Base-by-base conservation (phyloP, 306 rosid species). In the Lathyrus oleraceus region DNA sequence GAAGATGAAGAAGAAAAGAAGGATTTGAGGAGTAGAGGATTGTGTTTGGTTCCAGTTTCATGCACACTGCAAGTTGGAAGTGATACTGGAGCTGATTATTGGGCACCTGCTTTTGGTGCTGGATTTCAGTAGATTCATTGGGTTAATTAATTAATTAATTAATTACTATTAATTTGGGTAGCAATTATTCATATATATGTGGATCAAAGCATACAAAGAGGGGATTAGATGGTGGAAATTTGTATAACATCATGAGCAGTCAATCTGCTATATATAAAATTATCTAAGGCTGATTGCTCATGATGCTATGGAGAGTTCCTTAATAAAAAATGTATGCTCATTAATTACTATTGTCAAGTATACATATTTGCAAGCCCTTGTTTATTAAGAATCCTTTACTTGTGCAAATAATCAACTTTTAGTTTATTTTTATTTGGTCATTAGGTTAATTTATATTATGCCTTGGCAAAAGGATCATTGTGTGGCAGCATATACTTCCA, bases 161-260 rank as follows among this genome's bases (percentile, higher is more conserved):
- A 32, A 32, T 35, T 8, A 20, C 51, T 32, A 35, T 3, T 69
- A 63, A 6, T 12, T 36, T 52, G 52, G 60, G 78, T 3, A 43
- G 70, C 16, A 65, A 12, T 49, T 71, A 62, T 42, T 56, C 17
- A 63, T 23, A 25, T 25, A 49, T 49, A 15, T 20, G 53, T 63
- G 77, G 76, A 42, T 42, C 5, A 42, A 21, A 71, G 74, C 76
- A 69, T 61, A 16, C 56, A 30, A 23, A 60, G 49, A 8, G 52
- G 36, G 35, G 20, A 53, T 23, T 23, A 40, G 39, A 17, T 78
- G 75, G 80, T 59, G 84, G 84, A 78, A 65, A 79, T 84, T 70
- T 89, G 83, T 89, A 91, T 91, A 94, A 82, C 89, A 95, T 95
- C 96, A 95, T 86, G 96, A 95, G 96, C 97, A 91, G 89, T 95